These are phyloP conservation scores for Suillus occidentalis DNA, from an alignment of 768 basidiomycete species.

Conservation along the genomic window DNA sequence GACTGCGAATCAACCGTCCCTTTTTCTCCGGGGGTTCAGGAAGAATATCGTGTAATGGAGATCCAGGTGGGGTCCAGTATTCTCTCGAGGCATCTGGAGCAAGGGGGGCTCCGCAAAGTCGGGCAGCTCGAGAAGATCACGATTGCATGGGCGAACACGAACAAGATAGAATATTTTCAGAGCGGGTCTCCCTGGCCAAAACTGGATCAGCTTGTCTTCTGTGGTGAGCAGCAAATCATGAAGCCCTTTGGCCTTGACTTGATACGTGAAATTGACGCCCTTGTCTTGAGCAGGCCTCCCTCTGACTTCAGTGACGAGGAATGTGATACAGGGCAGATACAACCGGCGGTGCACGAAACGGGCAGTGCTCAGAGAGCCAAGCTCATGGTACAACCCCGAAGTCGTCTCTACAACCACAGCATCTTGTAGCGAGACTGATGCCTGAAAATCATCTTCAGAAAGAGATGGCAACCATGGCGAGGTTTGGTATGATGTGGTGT, in stretches of 20 bases:
- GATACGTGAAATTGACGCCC: not conserved
- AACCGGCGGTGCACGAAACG: not conserved
- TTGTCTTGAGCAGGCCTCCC: not conserved
- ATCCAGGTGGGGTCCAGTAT: not conserved
- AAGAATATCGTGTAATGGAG: not conserved
- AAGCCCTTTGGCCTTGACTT: not conserved
- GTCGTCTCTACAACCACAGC: not conserved
- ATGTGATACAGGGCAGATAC: not conserved
- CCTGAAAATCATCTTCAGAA: not conserved
- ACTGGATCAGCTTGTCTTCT: not conserved
- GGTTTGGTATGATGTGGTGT: conserved; percentile 14
- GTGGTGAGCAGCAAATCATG: not conserved
- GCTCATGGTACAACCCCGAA: not conserved
- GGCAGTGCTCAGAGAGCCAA: not conserved
- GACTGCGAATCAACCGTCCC: not conserved
- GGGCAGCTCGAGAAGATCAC: not conserved
- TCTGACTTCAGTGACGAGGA: not conserved
- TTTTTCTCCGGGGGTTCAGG: not conserved
- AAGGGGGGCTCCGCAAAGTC: not conserved
- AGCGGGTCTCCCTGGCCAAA: not conserved
- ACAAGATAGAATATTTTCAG: not conserved
- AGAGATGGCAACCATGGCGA: conserved; percentile 28
- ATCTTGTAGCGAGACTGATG: not conserved
- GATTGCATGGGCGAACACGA: not conserved
- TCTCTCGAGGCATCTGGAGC: not conserved